Conservation (phyloP, 805 yeast genomes). For the Metschnikowia cerradonensis region DNA sequence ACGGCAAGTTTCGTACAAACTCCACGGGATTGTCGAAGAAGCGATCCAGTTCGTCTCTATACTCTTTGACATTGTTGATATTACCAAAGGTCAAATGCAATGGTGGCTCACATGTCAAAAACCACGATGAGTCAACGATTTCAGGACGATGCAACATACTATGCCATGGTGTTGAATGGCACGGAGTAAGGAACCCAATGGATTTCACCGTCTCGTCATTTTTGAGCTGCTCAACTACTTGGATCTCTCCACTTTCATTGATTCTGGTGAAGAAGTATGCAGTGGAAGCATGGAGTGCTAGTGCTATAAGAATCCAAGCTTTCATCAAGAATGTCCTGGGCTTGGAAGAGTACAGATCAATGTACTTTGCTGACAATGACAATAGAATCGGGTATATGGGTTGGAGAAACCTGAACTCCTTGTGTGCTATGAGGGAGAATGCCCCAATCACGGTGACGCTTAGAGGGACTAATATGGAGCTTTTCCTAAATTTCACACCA, state of each 20-base stretch:
- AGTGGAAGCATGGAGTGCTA: conserved; percentile 35
- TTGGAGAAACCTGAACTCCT: conserved; percentile 86
- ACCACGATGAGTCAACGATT: conserved; percentile 50
- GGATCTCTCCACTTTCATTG: conserved; percentile 85
- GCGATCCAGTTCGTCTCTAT: conserved; percentile 83
- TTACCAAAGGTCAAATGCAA: conserved; percentile 32
- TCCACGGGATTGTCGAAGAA: conserved; percentile 63
- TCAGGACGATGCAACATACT: conserved; percentile 65
- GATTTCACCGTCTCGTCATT: conserved; percentile 37
- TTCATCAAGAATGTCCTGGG: not conserved
- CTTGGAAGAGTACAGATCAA: not conserved
- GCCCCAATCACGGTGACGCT: conserved; percentile 43
- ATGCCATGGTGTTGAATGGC: conserved; percentile 97
- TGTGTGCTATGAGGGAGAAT: conserved; percentile 72
- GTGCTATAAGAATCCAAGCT: conserved; percentile 11
- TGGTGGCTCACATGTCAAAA: conserved; percentile 92
- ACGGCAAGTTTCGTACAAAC: conserved; percentile 43
- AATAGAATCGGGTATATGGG: conserved; percentile 77
- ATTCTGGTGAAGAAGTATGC: conserved; percentile 54
- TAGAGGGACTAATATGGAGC: conserved; percentile 20
- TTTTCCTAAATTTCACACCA: conserved; percentile 9
- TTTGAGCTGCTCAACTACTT: conserved; percentile 54
- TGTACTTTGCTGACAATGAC: conserved; percentile 38
- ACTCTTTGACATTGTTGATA: conserved; percentile 31
- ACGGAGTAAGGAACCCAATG: conserved; percentile 86